Evolutionary conservation across 306 rosid species (phyloP).

Genomic region (Pueraria montana): DNA sequence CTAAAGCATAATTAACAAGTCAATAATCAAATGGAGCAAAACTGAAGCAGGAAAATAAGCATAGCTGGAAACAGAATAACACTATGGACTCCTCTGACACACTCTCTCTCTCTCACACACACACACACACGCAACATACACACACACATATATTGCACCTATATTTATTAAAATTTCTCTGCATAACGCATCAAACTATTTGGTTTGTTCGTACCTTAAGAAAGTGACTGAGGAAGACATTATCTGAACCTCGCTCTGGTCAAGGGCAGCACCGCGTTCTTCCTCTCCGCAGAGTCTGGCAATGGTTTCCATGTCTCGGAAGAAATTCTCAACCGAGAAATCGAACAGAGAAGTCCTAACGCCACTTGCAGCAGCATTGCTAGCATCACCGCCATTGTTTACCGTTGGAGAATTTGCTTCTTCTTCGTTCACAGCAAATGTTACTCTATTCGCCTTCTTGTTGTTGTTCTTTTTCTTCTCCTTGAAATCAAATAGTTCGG

Average conservation of each 20-base stretch:
- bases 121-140: not conserved
- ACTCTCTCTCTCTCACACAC: not conserved
- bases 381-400: slow-evolving; percentile 37
- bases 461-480: slow-evolving; percentile 42
- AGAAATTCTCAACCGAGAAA: slow-evolving; percentile 71
- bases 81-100: not conserved
- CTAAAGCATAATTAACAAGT: not conserved
- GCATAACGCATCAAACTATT: not conserved
- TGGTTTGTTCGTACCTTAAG: slow-evolving; percentile 61
- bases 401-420: slow-evolving; percentile 16
- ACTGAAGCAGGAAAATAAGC: not conserved
- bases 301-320: slow-evolving; percentile 62
- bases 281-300: slow-evolving; percentile 71
- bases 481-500: slow-evolving; percentile 2
- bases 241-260: slow-evolving; percentile 60
- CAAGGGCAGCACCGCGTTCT: slow-evolving; percentile 40
- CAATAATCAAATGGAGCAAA: not conserved
- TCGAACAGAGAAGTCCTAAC: slow-evolving; percentile 66
- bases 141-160: not conserved
- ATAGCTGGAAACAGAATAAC: not conserved
- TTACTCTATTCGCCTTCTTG: slow-evolving; percentile 25
- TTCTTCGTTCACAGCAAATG: slow-evolving; percentile 4
- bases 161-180: not conserved
- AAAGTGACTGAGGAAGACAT: slow-evolving; percentile 70
- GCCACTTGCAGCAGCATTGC: not conserved